Evolutionary conservation across 495 filamentous ascomycete genomes (phyloP).

Genomic region (Neurospora tetraspora): DNA sequence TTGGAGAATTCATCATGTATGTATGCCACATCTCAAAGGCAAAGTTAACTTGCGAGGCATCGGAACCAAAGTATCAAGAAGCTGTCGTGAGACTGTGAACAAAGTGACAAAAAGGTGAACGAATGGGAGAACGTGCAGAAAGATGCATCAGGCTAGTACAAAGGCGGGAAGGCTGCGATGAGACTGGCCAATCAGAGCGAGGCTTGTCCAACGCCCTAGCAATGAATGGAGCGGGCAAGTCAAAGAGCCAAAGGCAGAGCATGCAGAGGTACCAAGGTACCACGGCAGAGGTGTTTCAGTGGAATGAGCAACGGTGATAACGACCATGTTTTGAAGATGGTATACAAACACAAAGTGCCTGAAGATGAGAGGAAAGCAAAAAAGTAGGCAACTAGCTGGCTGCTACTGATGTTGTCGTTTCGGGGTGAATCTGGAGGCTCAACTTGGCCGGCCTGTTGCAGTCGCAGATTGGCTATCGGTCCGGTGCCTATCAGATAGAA

Average conservation of each 20-base stretch:
- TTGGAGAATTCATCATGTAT: neutral
- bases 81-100: neutral
- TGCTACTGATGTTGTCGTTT: no score
- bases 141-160: slow-evolving; percentile 11
- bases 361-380: no score
- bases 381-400: no score
- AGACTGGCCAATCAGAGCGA: slow-evolving; percentile 21
- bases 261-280: neutral
- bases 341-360: no score
- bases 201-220: slow-evolving; percentile 12
- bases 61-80: neutral
- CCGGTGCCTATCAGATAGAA: neutral
- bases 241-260: no score
- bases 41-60: neutral
- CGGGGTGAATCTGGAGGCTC: neutral
- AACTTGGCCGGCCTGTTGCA: neutral
- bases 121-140: slow-evolving; percentile 8
- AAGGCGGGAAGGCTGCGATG: slow-evolving; percentile 7
- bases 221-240: no score
- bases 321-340: no score
- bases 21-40: neutral
- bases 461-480: neutral
- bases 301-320: no score
- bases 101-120: neutral
- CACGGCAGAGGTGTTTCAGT: neutral